Evolutionary conservation across 2,329 filamentous ascomycete genomes (phyloP), one percentile per base, ranked within the genome.

Genomic region (Talaromyces sp.): DNA sequence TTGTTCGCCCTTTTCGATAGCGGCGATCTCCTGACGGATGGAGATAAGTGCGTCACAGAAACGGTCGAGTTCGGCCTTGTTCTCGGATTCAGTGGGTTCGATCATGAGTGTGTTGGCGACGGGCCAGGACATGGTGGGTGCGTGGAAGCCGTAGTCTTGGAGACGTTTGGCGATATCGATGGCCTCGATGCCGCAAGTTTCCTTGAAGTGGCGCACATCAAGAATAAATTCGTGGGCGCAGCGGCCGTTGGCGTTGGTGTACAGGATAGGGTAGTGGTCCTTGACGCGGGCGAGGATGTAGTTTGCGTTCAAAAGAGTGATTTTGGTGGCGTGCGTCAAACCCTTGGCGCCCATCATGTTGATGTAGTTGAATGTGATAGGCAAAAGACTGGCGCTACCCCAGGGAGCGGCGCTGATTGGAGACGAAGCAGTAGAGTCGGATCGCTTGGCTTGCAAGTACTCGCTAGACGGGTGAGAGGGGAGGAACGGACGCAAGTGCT

Each of bases 221-320:
- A 98, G 87, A 77, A 98, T 98, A 81, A 98, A 98, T 79, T 98
- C 94, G 83, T 98, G 94, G 0, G 94, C 94, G 76, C 94, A 98
- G 64, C 93, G 91, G 24, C 90, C 90, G 68, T 93, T 86, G 63
- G 86, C 84, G 77, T 98, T 98, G 70, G 92, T 96, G 82, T 97
- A 97, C n/a, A 97, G 83, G 70, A 98, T 94, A 1, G 87, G 84
- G 80, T 95, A 98, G 82, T 97, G 88, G 6, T 89, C 88, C 78
- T 90, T 90, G 61, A 98, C 89, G 63, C 91, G 90, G 60, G 91
- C 89, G 73, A 97, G 90, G 75, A 98, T 91, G 83, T 98, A 98
- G 85, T 98, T 98, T 69, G 94, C 94, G 78, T 97, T 97, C 59
- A 98, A 87, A n/a, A 98, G 83, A 2, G 92, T 95, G 71, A 96